Percentiles rank a stretch among this genome's conserved stretches.
Evolutionary conservation across 768 basidiomycete species (phyloP).

Genomic region (Suillus variegatus): DNA sequence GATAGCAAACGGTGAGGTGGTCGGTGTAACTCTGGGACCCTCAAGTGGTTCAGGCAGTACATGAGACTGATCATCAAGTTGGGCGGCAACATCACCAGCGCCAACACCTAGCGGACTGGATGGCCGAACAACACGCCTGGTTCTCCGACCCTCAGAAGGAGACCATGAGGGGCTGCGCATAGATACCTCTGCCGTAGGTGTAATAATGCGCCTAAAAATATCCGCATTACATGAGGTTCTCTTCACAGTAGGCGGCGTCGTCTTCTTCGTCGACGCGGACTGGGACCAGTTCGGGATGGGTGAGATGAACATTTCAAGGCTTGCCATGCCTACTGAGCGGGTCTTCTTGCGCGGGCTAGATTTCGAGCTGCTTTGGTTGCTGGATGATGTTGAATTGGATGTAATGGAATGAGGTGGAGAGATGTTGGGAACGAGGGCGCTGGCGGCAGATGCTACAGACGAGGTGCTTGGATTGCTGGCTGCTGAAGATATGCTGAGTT

Average conservation of each 20-base stretch:
- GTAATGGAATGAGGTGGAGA: constrained; percentile 1
- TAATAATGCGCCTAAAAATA: constrained; percentile 1
- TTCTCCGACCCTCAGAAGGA: constrained; percentile 4
- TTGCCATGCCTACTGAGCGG: neutral
- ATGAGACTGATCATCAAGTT: neutral
- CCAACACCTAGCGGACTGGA: neutral
- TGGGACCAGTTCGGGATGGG: neutral
- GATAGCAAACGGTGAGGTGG: neutral
- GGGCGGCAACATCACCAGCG: neutral
- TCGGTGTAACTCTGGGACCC: neutral
- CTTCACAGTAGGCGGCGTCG: neutral
- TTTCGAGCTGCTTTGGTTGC: neutral
- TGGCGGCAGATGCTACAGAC: neutral
- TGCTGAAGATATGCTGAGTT: neutral
- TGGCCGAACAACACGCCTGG: neutral
- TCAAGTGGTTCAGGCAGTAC: neutral
- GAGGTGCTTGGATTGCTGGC: neutral
- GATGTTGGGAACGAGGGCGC: neutral
- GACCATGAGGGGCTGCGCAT: neutral
- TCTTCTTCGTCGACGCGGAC: neutral
- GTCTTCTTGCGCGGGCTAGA: neutral
- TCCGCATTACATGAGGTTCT: neutral
- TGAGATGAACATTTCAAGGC: constrained; percentile 3
- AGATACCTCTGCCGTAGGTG: neutral
- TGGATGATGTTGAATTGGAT: constrained; percentile 6